Evolutionary conservation across 257 asterid genomes (phyloP).

Genomic region (Nicotiana obtusifolia): DNA sequence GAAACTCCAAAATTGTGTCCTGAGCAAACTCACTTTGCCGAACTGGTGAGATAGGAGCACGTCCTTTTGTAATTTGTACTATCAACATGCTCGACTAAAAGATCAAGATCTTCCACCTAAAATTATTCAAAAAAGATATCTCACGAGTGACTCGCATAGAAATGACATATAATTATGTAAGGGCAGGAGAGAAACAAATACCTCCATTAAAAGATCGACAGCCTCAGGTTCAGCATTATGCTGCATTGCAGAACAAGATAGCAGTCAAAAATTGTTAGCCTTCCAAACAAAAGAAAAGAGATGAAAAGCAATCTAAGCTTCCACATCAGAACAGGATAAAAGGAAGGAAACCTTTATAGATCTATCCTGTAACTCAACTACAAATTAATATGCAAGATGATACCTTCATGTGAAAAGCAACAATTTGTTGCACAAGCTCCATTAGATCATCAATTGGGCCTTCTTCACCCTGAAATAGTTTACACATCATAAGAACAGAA

Average conservation of each 20-base stretch:
- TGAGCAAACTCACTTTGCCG: slow-evolving; percentile 63
- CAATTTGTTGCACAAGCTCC: slow-evolving; percentile 86
- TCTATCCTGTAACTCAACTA: slow-evolving; percentile 9
- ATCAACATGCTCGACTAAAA: slow-evolving; percentile 66
- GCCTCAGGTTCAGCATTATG: slow-evolving; percentile 96
- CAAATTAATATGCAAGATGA: not conserved
- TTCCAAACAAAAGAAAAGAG: not conserved
- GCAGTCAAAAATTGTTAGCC: not conserved
- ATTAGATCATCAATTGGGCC: slow-evolving; percentile 63
- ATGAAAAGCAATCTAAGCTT: not conserved
- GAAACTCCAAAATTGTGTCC: not conserved
- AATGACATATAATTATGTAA: not conserved
- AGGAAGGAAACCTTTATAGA: not conserved
- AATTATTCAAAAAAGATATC: not conserved
- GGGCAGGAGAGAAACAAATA: slow-evolving; percentile 14
- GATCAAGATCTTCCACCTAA: slow-evolving; percentile 94
- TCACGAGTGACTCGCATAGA: not conserved
- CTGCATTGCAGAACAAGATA: slow-evolving; percentile 39
- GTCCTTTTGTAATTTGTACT: slow-evolving; percentile 66
- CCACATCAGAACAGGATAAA: not conserved
- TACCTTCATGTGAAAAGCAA: slow-evolving; percentile 93
- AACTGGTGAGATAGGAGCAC: slow-evolving; percentile 76
- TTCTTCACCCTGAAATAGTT: slow-evolving; percentile 47
- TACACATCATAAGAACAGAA: slow-evolving; percentile 4
- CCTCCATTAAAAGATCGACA: slow-evolving; percentile 81